These are phyloP conservation scores for Iris macrosiphon DNA, from an alignment of 106 monocot genomes.

Conservation along the genomic window DNA sequence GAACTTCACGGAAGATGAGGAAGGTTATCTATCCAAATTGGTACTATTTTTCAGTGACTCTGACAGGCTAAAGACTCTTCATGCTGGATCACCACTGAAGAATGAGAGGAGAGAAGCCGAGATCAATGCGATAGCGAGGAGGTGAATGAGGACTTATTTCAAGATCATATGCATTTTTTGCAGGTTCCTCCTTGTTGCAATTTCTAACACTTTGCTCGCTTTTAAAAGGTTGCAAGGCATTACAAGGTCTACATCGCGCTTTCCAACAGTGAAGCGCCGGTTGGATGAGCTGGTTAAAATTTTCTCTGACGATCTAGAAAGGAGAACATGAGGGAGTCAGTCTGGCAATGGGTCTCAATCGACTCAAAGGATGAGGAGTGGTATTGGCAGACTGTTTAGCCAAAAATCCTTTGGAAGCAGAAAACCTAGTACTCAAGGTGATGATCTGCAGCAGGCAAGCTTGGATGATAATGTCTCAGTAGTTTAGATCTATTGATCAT, in stretches of 20 bases:
- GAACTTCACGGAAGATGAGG: slow-evolving; percentile 62
- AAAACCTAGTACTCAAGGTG: slow-evolving; percentile 17
- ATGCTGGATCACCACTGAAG: slow-evolving; percentile 6
- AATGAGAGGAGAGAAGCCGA: slow-evolving; percentile 59
- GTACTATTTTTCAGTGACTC: slow-evolving; percentile 62
- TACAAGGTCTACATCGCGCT: slow-evolving; percentile 89
- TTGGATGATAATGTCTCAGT: neutral
- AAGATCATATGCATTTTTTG: neutral
- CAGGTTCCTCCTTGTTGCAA: too few species aligned
- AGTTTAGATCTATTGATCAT: too few species aligned
- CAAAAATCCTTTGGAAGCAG: slow-evolving; percentile 40
- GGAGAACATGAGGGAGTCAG: slow-evolving; percentile 37
- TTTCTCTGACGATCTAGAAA: slow-evolving; percentile 66
- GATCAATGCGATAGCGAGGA: slow-evolving; percentile 77
- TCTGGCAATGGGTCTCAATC: slow-evolving; percentile 19
- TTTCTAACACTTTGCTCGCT: neutral
- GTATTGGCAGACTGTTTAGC: slow-evolving; percentile 36
- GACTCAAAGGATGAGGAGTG: slow-evolving; percentile 20
- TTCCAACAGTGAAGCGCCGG: slow-evolving; percentile 63
- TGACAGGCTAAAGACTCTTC: slow-evolving; percentile 26
- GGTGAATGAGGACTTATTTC: slow-evolving; percentile 27
- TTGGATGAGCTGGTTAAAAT: slow-evolving; percentile 58
- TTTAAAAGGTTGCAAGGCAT: slow-evolving; percentile 64
- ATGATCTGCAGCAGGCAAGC: slow-evolving; percentile 4
- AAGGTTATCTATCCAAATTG: slow-evolving; percentile 55